Evolutionary conservation across 257 asterid species (phyloP), one percentile per base, ranked within the genome.

Genomic region (Jacaranda mimosifolia): DNA sequence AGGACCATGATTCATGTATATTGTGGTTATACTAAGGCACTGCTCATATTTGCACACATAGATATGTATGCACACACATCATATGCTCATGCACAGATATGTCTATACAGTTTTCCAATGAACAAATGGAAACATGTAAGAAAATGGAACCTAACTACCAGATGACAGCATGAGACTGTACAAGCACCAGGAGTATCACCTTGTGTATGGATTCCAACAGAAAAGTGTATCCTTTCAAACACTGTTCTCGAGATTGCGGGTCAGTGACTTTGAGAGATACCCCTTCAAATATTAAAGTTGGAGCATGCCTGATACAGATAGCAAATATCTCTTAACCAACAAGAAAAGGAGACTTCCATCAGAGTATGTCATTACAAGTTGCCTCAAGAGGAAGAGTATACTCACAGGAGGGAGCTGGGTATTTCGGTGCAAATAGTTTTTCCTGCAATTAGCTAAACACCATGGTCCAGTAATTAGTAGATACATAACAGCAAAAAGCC

Each of bases 211-310:
- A 83, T 73, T 90, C 97, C 88, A 93, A 76, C 83, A 93, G 76
- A 84, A 93, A 90, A 17, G 91, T 81, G 76, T 90, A 88, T 75
- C 90, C 91, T 85, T 77, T 83, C 90, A 96, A 82, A 84, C 98
- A 96, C 74, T 80, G 83, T 73, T 88, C 94, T 69, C 97, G 93
- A 83, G 94, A 86, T 77, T 77, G 87, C n/a, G 97, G 94, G 69
- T 88, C 96, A 6, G 87, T 78, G 49, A 87, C 93, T 84, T 84
- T 88, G 81, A 89, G 70, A 19, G 94, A 76, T 45, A 74, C 76
- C 72, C 94, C 94, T 85, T 90, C 97, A 62, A 90, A 55, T 40
- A 65, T 73, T 76, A 96, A 81, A 67, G 82, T 89, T 63, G 99
- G 98, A 80, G 89, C 83, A 82, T 93, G 91, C 81, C 97, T 91